Conservation (phyloP, 1,284 basidiomycete genomes). For the Apiotrichum veenhuisii region DNA sequence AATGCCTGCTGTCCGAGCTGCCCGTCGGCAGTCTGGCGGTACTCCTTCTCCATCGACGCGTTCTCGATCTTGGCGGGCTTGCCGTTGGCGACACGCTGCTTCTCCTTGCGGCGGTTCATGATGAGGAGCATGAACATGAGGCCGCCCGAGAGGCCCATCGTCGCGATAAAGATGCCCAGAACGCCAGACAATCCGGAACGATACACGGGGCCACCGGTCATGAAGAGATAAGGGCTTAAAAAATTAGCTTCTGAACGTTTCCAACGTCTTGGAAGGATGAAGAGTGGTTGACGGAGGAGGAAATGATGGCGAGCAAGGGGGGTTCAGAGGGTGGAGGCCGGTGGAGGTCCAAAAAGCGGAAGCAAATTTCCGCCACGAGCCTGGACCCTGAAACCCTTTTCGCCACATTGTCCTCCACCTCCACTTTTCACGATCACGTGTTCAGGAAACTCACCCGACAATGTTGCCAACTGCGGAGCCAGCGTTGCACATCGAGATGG, state of each 20-base stretch:
- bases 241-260: slow-evolving; percentile 27
- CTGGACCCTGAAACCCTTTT: too few relatives aligned
- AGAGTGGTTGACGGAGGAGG: too few relatives aligned
- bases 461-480: slow-evolving; percentile 29
- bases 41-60: slow-evolving; percentile 30
- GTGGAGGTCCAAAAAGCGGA: too few relatives aligned
- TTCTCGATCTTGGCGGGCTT: slow-evolving; percentile 43
- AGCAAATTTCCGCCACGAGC: too few relatives aligned
- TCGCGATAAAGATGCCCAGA: slow-evolving; percentile 34
- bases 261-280: too few relatives aligned
- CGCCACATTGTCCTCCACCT: too few relatives aligned
- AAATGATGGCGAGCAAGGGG: too few relatives aligned
- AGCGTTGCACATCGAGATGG: slow-evolving; percentile 29
- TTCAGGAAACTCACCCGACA: slow-evolving; percentile 20
- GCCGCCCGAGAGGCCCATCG: slow-evolving; percentile 9
- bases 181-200: slow-evolving; percentile 30
- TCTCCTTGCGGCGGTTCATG: slow-evolving; percentile 40
- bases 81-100: slow-evolving; percentile 35
- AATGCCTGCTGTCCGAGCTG: slow-evolving; percentile 28
- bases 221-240: slow-evolving; percentile 25
- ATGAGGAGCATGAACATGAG: slow-evolving; percentile 20
- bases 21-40: slow-evolving; percentile 16
- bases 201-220: slow-evolving; percentile 26
- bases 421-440: too few relatives aligned
- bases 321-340: too few relatives aligned